phyloP scores from a whole-genome alignment of 805 yeast species.

The Danielia reshetovae region DNA sequence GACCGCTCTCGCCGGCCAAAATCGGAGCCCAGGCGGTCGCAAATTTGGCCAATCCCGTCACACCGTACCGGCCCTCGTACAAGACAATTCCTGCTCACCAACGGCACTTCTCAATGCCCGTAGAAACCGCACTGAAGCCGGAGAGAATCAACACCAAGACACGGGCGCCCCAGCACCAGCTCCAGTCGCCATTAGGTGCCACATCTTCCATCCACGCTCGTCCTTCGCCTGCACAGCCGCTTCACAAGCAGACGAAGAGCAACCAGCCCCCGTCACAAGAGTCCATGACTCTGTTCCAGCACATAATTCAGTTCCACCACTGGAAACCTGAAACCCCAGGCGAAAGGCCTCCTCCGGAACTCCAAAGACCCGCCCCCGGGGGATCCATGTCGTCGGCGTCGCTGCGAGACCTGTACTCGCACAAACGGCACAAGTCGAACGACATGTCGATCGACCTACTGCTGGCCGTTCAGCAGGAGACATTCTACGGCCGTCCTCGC shows the following conservation, averaged over 20 bases:
- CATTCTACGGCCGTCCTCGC: neutral
- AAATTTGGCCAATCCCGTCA: conserved; percentile 32
- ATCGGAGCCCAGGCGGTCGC: conserved; percentile 74
- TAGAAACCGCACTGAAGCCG: conserved; percentile 15
- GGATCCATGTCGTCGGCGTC: conserved; percentile 6
- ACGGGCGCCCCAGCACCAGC: conserved; percentile 6
- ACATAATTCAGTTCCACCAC: conserved; percentile 53
- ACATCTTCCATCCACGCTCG: conserved; percentile 39
- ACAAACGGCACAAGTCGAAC: conserved; percentile 34
- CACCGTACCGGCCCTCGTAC: conserved; percentile 26
- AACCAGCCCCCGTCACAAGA: conserved; percentile 36
- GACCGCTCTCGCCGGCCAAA: conserved; percentile 64
- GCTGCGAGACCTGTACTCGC: conserved; percentile 13
- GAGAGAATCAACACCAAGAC: conserved; percentile 4
- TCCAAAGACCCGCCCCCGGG: conserved; percentile 3
- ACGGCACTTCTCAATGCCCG: conserved; percentile 42
- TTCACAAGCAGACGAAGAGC: conserved; percentile 28
- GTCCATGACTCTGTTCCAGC: conserved; percentile 46
- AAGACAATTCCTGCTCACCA: conserved; percentile 28
- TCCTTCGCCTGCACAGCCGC: conserved; percentile 40
- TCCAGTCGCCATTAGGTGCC: conserved; percentile 20
- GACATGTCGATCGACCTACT: conserved; percentile 29
- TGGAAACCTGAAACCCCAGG: conserved; percentile 45
- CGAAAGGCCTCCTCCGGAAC: conserved; percentile 1
- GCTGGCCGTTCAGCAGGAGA: conserved; percentile 3